Percentiles rank a stretch among this genome's conserved stretches.
Conservation (phyloP, 306 rosid species). For the Glycine tomentella region DNA sequence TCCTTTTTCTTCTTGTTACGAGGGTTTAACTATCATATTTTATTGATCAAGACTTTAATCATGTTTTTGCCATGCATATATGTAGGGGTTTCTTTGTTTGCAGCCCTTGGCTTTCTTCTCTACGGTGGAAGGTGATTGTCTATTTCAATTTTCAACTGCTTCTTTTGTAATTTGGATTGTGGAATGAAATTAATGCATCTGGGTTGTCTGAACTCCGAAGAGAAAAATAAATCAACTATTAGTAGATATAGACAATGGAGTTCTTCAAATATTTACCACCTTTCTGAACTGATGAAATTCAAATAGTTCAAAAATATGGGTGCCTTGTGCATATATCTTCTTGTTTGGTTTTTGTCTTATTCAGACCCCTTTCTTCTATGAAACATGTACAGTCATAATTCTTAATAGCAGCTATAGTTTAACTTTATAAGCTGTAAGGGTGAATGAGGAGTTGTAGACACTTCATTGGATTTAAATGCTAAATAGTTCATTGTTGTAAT, state of each 20-base stretch:
- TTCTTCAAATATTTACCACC: conserved; percentile 9
- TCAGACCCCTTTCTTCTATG: too few species aligned
- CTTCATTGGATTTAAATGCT: too few species aligned
- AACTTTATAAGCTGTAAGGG: too few species aligned
- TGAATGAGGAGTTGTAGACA: too few species aligned
- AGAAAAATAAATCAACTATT: conserved; percentile 9
- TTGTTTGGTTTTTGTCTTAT: too few species aligned
- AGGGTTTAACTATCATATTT: conserved; percentile 10
- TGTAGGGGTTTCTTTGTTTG: conserved; percentile 89
- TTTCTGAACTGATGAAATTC: conserved; percentile 14
- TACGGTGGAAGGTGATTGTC: conserved; percentile 92
- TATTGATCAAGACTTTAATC: conserved; percentile 36
- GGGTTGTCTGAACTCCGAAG: conserved; percentile 27
- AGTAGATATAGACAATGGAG: background rate
- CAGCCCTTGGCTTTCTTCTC: conserved; percentile 97
- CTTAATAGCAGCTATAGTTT: too few species aligned
- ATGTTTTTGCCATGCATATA: conserved; percentile 33
- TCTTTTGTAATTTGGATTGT: conserved; percentile 31
- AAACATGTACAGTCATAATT: too few species aligned
- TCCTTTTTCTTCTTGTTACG: background rate
- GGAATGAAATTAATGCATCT: conserved; percentile 23
- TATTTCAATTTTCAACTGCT: conserved; percentile 40
- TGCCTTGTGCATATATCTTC: background rate
- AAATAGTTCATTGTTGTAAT: too few species aligned
- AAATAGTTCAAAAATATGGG: background rate